Base-by-base conservation (phyloP, 2,329 filamentous ascomycete species). In the Pseudogymnoascus destructans region DNA sequence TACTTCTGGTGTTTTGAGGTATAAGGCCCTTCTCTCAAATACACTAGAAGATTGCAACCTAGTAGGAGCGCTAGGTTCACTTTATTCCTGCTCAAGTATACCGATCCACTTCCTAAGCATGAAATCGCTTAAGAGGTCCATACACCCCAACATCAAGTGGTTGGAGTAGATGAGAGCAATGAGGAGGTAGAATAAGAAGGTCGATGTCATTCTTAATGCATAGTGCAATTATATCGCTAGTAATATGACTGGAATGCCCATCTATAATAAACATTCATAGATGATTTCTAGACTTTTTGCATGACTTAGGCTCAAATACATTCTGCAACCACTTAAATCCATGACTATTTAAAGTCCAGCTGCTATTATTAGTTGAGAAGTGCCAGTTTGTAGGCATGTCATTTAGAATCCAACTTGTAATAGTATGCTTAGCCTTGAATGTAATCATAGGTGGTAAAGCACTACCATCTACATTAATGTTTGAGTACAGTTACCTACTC, bases 201-300 rank as follows among this genome's bases (percentile, higher is more conserved):
- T 56, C 17, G 6, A 56, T 35, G 7, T 56, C 21, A 13, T 56
- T 56, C 8, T 35, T 2, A n/a, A 35, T 56, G 19, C 27, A 56
- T 11, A 35, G 15, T 19, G 13, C 27, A 56, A 56, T 35, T 3
- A 56, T 11, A 33, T 56, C 21, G 2, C 5, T 11, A 13, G 27
- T 57, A 27, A 57, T 57, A 30, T 57, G 15, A 46, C 55, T 57
- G 9, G 30, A n/a, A 57, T 57, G 17, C 13, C 55, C 17, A 57
- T 57, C 33, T 32, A 46, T 15, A 25, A 57, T 57, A 0, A 57
- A 30, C 3, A 46, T 9, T 4, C 33, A 1, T 5, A 4, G 21
- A 3, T 46, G 2, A 7, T 15, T 21, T 46, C 33, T 8, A 17
- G 21, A n/a, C n/a, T n/a, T n/a, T n/a, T n/a, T n/a, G n/a, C n/a